A percentile compares a stretch with the other conserved stretches of the same genome.
These are phyloP conservation scores for Schoenoplectus triqueter DNA, from an alignment of 202 grass and related monocot species.

Conservation along the genomic window DNA sequence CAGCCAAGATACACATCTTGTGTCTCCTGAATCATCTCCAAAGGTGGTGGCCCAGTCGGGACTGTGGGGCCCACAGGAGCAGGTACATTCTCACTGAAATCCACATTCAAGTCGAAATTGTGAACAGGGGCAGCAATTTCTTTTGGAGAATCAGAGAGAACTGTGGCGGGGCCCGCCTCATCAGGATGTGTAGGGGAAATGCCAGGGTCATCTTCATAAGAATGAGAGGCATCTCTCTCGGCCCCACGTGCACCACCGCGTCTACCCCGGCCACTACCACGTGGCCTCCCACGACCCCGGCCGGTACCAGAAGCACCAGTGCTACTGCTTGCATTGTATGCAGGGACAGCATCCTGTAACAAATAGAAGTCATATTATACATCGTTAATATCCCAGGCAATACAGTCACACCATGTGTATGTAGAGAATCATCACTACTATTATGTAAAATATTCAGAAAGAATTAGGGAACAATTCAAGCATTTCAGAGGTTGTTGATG, in stretches of 20 bases:
- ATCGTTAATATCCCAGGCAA: neutral
- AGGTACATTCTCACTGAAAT: slow-evolving; percentile 44
- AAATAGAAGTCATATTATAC: neutral
- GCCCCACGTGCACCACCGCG: slow-evolving; percentile 46
- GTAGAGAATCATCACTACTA: neutral
- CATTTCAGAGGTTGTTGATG: neutral
- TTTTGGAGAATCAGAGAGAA: slow-evolving; percentile 35
- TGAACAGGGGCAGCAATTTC: slow-evolving; percentile 39
- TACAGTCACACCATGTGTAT: slow-evolving; percentile 8
- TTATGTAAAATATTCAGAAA: neutral
- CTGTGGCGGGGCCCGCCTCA: slow-evolving; percentile 43
- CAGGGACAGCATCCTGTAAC: slow-evolving; percentile 47
- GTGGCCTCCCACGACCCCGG: slow-evolving; percentile 67
- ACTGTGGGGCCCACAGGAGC: neutral
- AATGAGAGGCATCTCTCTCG: slow-evolving; percentile 39
- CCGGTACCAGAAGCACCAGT: slow-evolving; percentile 31
- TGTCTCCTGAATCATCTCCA: slow-evolving; percentile 30
- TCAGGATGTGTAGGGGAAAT: slow-evolving; percentile 32
- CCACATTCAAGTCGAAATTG: slow-evolving; percentile 85
- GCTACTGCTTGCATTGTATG: slow-evolving; percentile 19
- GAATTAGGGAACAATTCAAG: neutral
- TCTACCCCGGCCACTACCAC: slow-evolving; percentile 69
- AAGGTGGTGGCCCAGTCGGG: slow-evolving; percentile 31
- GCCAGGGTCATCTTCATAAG: slow-evolving; percentile 47
- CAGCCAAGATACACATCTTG: slow-evolving; percentile 55